Evolutionary conservation across 192 early-diverging fungal species (phyloP).

Genomic region (Coemansia sp.): DNA sequence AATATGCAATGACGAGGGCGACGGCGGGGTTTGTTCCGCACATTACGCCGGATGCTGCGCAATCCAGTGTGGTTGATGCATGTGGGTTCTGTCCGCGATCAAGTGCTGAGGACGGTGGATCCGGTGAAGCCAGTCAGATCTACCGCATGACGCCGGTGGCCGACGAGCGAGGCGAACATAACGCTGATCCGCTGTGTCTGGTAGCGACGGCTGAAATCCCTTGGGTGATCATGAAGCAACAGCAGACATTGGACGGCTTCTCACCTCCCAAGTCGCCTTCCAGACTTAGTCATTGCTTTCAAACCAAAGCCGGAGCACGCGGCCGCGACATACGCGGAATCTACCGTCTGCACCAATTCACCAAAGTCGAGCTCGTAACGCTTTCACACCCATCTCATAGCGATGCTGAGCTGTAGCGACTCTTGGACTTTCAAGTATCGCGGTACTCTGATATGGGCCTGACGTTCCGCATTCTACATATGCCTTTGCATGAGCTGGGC

Average conservation of each 20-base stretch:
- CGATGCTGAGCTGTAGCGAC: constrained; percentile 67
- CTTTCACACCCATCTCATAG: constrained; percentile 65
- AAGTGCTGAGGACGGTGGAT: constrained; percentile 5
- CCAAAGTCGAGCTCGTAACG: constrained; percentile 89
- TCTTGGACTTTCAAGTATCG: constrained; percentile 69
- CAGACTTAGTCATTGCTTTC: constrained; percentile 83
- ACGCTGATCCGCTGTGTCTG: constrained; percentile 65
- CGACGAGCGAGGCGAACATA: constrained; percentile 20
- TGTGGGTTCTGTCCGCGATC: constrained; percentile 88
- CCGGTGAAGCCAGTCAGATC: constrained; percentile 75
- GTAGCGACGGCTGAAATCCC: constrained; percentile 92
- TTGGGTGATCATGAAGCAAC: constrained; percentile 77
- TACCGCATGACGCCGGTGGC: constrained; percentile 65
- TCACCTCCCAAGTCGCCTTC: constrained; percentile 71
- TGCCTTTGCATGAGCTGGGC: constrained; percentile 92
- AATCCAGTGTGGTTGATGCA: constrained; percentile 72
- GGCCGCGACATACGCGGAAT: constrained; percentile 80
- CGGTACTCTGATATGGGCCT: constrained; percentile 79
- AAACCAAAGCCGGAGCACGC: constrained; percentile 83
- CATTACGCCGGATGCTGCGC: constrained; percentile 80
- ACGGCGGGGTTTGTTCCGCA: constrained; percentile 74
- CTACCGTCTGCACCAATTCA: constrained; percentile 93
- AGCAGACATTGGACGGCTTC: constrained; percentile 57
- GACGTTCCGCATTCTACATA: constrained; percentile 75
- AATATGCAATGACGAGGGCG: constrained; percentile 79